Conservation (phyloP, 1,139 yeast genomes). For the Geotrichum bryndzae region DNA sequence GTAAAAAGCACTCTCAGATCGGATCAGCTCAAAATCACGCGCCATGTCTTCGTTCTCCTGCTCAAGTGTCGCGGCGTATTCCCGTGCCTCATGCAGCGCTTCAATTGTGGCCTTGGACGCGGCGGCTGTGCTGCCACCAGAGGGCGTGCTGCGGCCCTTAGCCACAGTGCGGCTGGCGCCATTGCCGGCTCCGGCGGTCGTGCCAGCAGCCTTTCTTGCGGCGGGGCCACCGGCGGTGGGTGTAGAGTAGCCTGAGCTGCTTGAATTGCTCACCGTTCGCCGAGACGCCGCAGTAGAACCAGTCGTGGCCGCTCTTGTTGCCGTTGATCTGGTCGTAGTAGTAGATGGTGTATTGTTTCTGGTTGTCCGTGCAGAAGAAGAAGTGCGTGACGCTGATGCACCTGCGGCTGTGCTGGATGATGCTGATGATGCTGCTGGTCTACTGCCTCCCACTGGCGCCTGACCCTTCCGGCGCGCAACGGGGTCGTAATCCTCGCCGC, state of each 20-base stretch:
- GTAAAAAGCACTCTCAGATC: conserved; percentile 74
- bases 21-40: conserved; percentile 41
- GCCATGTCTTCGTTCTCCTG: conserved; percentile 46
- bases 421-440: conserved; percentile 2
- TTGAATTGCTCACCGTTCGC: not conserved
- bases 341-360: conserved; percentile 21
- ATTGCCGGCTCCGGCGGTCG: conserved; percentile 13
- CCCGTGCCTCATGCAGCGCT: conserved; percentile 19
- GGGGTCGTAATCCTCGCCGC: conserved; percentile 64
- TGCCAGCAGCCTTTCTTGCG: conserved; percentile 15
- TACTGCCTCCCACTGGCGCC: conserved; percentile 13
- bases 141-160: conserved; percentile 7
- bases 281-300: not conserved
- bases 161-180: conserved; percentile 25
- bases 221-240: conserved; percentile 19
- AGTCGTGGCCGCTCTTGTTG: not conserved
- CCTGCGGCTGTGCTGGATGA: conserved; percentile 1
- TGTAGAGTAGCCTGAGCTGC: not conserved
- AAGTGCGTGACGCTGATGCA: conserved; percentile 4
- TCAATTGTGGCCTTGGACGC: conserved; percentile 14
- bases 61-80: conserved; percentile 37
- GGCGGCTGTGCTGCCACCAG: conserved; percentile 20
- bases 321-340: conserved; percentile 7
- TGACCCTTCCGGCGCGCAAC: conserved; percentile 44
- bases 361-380: conserved; percentile 11